Percentiles rank a stretch among this genome's conserved stretches.
These are phyloP conservation scores for Sergeia podlipaevii DNA, from an alignment of 208 protist genomes.

Conservation along the genomic window DNA sequence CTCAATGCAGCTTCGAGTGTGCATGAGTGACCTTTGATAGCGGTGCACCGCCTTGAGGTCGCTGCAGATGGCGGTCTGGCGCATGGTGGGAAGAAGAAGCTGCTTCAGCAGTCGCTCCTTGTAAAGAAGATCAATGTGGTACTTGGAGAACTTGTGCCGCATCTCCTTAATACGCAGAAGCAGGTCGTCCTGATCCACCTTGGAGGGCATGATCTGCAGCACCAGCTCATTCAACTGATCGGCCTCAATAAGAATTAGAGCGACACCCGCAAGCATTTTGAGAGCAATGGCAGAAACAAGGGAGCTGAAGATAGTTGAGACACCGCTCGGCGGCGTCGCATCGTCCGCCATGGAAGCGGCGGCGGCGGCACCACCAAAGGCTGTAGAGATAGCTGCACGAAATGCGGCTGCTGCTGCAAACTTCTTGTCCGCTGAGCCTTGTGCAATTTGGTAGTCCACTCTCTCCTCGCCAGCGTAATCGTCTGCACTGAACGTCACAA, in stretches of 20 bases:
- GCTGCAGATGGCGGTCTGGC: conserved; percentile 19
- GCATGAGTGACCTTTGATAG: conserved; percentile 53
- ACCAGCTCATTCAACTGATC: conserved; percentile 81
- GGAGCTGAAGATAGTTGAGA: conserved; percentile 49
- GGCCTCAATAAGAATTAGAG: conserved; percentile 48
- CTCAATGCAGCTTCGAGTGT: conserved; percentile 39
- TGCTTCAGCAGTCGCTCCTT: conserved; percentile 79
- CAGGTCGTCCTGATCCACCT: conserved; percentile 67
- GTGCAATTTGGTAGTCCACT: neutral
- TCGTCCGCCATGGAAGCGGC: neutral
- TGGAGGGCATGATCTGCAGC: conserved; percentile 68
- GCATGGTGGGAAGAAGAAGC: conserved; percentile 60
- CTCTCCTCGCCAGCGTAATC: conserved; percentile 26
- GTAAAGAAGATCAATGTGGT: conserved; percentile 57
- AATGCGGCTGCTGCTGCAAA: conserved; percentile 1
- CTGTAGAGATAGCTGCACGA: neutral
- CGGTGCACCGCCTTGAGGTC: conserved; percentile 27
- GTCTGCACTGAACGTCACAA: conserved; percentile 3
- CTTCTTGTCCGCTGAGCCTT: neutral
- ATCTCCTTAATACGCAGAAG: conserved; percentile 47
- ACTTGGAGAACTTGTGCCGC: conserved; percentile 36
- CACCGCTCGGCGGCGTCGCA: conserved; percentile 9
- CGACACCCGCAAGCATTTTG: conserved; percentile 38
- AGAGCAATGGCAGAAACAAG: conserved; percentile 48
- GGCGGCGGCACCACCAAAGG: neutral